Base-by-base conservation (phyloP, 2,329 filamentous ascomycete genomes). In the Pseudonectria foliicola region DNA sequence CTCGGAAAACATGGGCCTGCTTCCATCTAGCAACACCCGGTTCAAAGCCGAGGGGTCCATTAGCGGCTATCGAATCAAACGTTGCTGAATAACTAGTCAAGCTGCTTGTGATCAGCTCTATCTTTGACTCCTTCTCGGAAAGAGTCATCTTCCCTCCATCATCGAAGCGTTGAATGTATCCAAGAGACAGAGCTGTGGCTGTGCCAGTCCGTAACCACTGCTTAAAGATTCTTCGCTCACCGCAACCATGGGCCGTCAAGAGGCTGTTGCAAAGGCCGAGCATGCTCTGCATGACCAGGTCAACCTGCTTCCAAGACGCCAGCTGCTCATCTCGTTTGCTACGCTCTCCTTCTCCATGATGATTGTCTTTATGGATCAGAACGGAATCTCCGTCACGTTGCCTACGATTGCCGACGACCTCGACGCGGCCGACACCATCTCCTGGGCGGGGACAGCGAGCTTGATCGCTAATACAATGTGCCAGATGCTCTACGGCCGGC, bases 401-500 rank as follows among this genome's bases (percentile, higher is more conserved):
- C 73, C 73, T 18, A 68, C 70, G 21, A 66, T 76, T 45, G 64
- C 67, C 35, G 50, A 59, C 33, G 67, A 75, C 35, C 59, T 72
- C 13, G 45, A 62, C 35, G 62, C 62, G 2, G 56, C 59, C 41
- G 61, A 60, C n/a, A 70, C 70, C 3, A 78, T 79, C 30, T 64
- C 68, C 1, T 75, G 71, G 72, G 68, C 68, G 2, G 70, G 69
- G 6, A 73, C 70, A 0, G 66, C 69, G 7, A 64, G 66, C 4
- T 53, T 77, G 29, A 68, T 77, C 29, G 71, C 71, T 21, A 74
- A 72, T 39, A 80, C 78, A 0, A 70, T 73, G 24, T 82, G 81
- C 43, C 77, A 78, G 43, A 74, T 80, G 39, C 63, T 82, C 0
- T 81, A 81, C 50, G 77, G 77, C 13, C 67, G 75, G 3, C 47